Percentiles rank a stretch among this genome's conserved stretches.
Conservation (phyloP, 2,329 filamentous ascomycete genomes). For the Aspergillus quadricinctus region DNA sequence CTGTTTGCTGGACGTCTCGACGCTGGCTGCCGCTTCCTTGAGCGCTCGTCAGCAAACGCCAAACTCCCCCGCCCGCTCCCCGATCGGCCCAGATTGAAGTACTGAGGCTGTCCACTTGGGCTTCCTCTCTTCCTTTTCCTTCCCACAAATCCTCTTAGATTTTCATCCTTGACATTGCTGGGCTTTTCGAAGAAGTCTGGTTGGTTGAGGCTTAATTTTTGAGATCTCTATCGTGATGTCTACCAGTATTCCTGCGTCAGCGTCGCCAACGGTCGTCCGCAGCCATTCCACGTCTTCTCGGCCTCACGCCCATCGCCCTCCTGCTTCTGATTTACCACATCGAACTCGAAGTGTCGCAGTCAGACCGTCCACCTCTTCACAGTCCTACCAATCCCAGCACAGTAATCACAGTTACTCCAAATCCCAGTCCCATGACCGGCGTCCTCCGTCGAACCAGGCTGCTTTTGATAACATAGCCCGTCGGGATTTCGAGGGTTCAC, state of each 20-base stretch:
- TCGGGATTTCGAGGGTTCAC: constrained; percentile 69
- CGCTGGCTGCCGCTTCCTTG: constrained; percentile 14
- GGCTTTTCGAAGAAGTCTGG: constrained; percentile 9
- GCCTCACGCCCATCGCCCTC: constrained; percentile 37
- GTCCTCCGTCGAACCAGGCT: constrained; percentile 44
- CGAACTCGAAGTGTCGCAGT: constrained; percentile 44
- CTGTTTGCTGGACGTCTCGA: constrained; percentile 10
- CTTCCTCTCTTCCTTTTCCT: constrained; percentile 2
- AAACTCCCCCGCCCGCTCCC: constrained; percentile 17
- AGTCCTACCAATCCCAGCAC: constrained; percentile 29
- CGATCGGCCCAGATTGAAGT: constrained; percentile 15
- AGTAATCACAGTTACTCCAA: constrained; percentile 35
- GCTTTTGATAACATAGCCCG: constrained; percentile 54
- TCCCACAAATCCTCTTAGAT: background rate
- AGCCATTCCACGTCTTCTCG: constrained; percentile 48
- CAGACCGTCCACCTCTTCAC: constrained; percentile 36
- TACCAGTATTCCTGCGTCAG: constrained; percentile 43
- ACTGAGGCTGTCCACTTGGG: constrained; percentile 9
- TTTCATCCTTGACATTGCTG: constrained; percentile 7
- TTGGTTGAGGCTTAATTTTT: constrained; percentile 8
- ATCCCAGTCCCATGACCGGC: constrained; percentile 42
- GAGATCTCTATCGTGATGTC: constrained; percentile 34
- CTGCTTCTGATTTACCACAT: constrained; percentile 41
- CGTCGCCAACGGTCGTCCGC: constrained; percentile 45
- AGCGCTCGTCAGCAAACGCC: constrained; percentile 19